phyloP scores from a whole-genome alignment of 164 flowering plant species.

The Magnolia kwangsiensis region DNA sequence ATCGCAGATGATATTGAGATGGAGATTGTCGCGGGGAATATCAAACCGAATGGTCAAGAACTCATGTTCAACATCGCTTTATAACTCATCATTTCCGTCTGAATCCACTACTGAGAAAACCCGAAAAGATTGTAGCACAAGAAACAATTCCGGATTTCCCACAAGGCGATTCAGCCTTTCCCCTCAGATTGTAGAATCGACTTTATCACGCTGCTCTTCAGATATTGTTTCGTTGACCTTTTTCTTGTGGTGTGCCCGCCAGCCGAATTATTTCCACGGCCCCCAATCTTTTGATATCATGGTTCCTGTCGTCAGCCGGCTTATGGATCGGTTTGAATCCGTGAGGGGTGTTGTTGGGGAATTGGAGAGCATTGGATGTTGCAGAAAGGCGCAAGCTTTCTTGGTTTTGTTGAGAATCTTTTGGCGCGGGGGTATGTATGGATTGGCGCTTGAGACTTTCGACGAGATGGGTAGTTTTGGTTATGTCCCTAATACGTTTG shows the following conservation, averaged over 20 bases:
- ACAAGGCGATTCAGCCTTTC: slow-evolving; percentile 16
- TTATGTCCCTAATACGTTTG: slow-evolving; percentile 48
- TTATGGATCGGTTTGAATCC: slow-evolving; percentile 22
- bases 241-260: slow-evolving; percentile 63
- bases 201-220: slow-evolving; percentile 42
- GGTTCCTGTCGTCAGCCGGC: slow-evolving; percentile 35
- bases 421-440: slow-evolving; percentile 55
- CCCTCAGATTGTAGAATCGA: slow-evolving; percentile 32
- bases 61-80: not conserved
- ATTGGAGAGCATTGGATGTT: slow-evolving; percentile 43
- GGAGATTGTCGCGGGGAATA: not conserved
- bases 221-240: slow-evolving; percentile 52
- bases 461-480: slow-evolving; percentile 48
- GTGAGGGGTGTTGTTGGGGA: slow-evolving; percentile 38
- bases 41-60: slow-evolving; percentile 1
- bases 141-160: not conserved
- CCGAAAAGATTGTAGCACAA: not conserved
- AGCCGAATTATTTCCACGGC: slow-evolving; percentile 46
- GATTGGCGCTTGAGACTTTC: slow-evolving; percentile 41
- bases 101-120: not conserved
- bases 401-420: slow-evolving; percentile 53
- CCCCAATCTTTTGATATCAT: slow-evolving; percentile 29
- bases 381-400: slow-evolving; percentile 41
- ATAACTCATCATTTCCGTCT: not conserved
- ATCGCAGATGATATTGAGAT: slow-evolving; percentile 9